These are phyloP conservation scores for Rachicladosporium sp. DNA, from an alignment of 2,329 filamentous ascomycete species.

Conservation along the genomic window DNA sequence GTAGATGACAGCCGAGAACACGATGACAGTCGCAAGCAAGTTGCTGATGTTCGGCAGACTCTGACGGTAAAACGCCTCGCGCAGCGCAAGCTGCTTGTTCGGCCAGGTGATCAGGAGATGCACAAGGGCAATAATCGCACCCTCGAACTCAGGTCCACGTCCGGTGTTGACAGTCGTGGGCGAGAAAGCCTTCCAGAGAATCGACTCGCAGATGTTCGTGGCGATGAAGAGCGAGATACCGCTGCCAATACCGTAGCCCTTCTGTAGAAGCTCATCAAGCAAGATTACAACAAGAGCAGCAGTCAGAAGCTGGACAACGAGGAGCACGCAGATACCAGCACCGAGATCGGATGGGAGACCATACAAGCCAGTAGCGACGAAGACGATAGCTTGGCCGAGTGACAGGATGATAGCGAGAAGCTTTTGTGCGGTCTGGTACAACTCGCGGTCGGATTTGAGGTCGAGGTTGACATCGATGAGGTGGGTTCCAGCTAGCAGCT, in stretches of 20 bases:
- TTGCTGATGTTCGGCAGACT: conserved; percentile 99
- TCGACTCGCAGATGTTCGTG: conserved; percentile 99
- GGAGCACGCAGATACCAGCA: conserved; percentile 92
- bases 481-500: conserved; percentile 97
- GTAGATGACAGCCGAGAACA: conserved; percentile 98
- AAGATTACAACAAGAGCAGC: conserved; percentile 98
- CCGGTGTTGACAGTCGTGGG: conserved; percentile 99
- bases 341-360: conserved; percentile 93
- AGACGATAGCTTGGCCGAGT: conserved; percentile 94
- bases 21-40: conserved; percentile 77
- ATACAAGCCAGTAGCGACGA: conserved; percentile 96
- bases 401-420: conserved; percentile 93
- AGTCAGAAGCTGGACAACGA: conserved; percentile 94
- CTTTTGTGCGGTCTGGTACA: conserved; percentile 99
- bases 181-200: conserved; percentile 99
- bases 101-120: conserved; percentile 97
- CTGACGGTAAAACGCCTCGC: conserved; percentile 98
- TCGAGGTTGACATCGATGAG: conserved; percentile 99
- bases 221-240: conserved; percentile 99
- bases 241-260: conserved; percentile 95
- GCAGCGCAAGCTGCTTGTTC: conserved; percentile 97
- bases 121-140: conserved; percentile 93
- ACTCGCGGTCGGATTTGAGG: conserved; percentile 98
- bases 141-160: conserved; percentile 97
- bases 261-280: conserved; percentile 96